Evolutionary conservation across 352 stramenopile species (phyloP).

Genomic region (Globisporangium abappressorium): DNA sequence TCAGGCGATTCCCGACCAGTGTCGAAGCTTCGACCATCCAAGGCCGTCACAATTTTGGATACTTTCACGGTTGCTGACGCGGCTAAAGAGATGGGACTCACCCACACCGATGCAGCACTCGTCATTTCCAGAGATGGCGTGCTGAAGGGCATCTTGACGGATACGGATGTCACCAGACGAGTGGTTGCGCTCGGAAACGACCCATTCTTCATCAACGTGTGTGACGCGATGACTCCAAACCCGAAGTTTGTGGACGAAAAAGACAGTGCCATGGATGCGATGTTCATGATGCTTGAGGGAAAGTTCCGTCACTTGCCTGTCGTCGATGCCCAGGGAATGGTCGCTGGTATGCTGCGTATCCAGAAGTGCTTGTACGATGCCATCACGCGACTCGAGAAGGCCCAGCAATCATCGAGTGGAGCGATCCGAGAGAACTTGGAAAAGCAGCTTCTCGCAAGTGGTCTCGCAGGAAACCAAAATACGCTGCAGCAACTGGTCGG

Average conservation of each 20-base stretch:
- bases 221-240: slow-evolving; percentile 84
- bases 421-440: slow-evolving; percentile 72
- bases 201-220: slow-evolving; percentile 79
- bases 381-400: slow-evolving; percentile 95
- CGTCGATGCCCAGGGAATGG: slow-evolving; percentile 83
- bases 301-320: slow-evolving; percentile 97
- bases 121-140: slow-evolving; percentile 89
- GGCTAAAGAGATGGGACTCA: slow-evolving; percentile 85
- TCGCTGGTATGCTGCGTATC: slow-evolving; percentile 97
- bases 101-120: slow-evolving; percentile 91
- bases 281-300: slow-evolving; percentile 90
- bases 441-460: slow-evolving; percentile 67
- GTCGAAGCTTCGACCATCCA: slow-evolving; percentile 81
- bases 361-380: slow-evolving; percentile 99
- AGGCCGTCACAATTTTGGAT: slow-evolving; percentile 89
- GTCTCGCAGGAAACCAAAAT: slow-evolving; percentile 49
- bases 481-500: slow-evolving; percentile 70
- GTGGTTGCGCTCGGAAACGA: slow-evolving; percentile 86
- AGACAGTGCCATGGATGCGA: slow-evolving; percentile 88
- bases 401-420: slow-evolving; percentile 69
- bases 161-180: slow-evolving; percentile 87
- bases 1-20: slow-evolving; percentile 89
- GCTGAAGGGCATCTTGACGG: slow-evolving; percentile 95
- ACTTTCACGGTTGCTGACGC: slow-evolving; percentile 87
- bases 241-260: slow-evolving; percentile 88